Base-by-base conservation (phyloP, 257 asterid species). In the Solanum pinnatisectum region DNA sequence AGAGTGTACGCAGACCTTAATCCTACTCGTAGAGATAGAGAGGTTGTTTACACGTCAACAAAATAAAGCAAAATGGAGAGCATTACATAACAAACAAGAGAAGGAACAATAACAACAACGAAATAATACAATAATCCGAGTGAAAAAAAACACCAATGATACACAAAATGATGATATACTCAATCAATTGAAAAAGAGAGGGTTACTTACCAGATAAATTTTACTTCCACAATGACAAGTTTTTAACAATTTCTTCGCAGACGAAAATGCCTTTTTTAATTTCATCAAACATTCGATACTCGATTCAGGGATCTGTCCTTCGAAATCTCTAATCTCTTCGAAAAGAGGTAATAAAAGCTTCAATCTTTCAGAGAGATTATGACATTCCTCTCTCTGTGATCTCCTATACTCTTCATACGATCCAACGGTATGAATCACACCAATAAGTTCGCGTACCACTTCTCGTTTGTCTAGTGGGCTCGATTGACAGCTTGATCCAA, bases 201-300 rank as follows among this genome's bases (percentile, higher is more conserved):
- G 49, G 35, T 13, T 7, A 86, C 84, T 20, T 10, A 95, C 98
- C 96, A 96, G 91, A 90, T 92, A 95, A 79, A 96, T 92, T 88
- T 94, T 96, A 95, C 99, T 95, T 32, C 98, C 98, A 12, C 90
- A 88, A 56, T 95, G 95, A 84, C 98, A 96, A 90, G 92, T 83
- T 30, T 90, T 92, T 90, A 96, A 88, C 90, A 96, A 87, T 90
- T 93, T 95, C 90, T 89, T 90, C 35, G 98, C 95, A 32, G 98
- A 93, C 65, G 44, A 94, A 40, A 94, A 92, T 0, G 98, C 94
- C 90, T 89, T 92, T 71, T 88, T 94, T 92, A 96, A 82, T 84
- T 78, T 93, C 88, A 87, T 89, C 89, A 96, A 89, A 86, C 93
- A 93, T 9, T 74, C 86, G 18, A 93, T 13, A 15, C 91, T 96